Conservation (phyloP, 495 filamentous ascomycete species). For the Penicillium simplicissimum region DNA sequence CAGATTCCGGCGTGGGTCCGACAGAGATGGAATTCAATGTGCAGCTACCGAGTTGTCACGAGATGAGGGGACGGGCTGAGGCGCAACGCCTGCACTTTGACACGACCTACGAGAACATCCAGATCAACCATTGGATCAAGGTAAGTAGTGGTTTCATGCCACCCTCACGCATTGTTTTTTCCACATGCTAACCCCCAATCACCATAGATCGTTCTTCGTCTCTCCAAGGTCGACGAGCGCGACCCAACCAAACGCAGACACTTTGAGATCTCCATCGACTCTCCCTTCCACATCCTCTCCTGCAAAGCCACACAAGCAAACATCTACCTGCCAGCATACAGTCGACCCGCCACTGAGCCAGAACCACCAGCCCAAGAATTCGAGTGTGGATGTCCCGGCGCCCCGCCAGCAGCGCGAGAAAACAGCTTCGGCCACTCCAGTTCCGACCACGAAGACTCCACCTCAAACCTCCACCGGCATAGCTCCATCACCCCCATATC, state of each 20-base stretch:
- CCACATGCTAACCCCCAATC: neutral
- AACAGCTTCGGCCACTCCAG: constrained; percentile 39
- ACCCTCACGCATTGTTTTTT: neutral
- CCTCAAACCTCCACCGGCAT: constrained; percentile 18
- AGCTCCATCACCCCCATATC: constrained; percentile 29
- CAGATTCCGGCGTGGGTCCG: constrained; percentile 69
- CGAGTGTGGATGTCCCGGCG: constrained; percentile 78
- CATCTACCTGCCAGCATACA: constrained; percentile 84
- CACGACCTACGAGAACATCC: constrained; percentile 93
- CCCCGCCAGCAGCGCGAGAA: constrained; percentile 44
- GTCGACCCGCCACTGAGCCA: constrained; percentile 55
- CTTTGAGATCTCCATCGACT: constrained; percentile 99
- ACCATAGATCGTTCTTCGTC: constrained; percentile 87
- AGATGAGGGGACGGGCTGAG: constrained; percentile 78
- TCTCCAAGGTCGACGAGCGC: constrained; percentile 80
- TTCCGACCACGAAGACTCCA: constrained; percentile 30
- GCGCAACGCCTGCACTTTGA: constrained; percentile 79
- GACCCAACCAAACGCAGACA: constrained; percentile 85
- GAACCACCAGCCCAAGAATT: constrained; percentile 50
- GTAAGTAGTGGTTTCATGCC: constrained; percentile 49
- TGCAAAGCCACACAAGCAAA: constrained; percentile 93
- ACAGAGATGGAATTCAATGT: constrained; percentile 98
- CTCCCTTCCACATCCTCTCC: constrained; percentile 92
- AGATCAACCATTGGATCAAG: constrained; percentile 99
- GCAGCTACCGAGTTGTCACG: constrained; percentile 87